These are phyloP conservation scores for cucumber (Cucumis sativus) DNA, from an alignment of 306 rosid genomes.

Conservation along the genomic window Cucumber_9930_V3 NC_026658.2:14612501-14613000, in stretches of 20 bases:
- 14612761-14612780: background rate
- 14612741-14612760: background rate
- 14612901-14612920: conserved; percentile 42
- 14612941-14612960: conserved; percentile 52
- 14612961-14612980: conserved; percentile 54
- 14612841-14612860: background rate
- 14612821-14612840: conserved; percentile 12
- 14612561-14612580: background rate
- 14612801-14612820: background rate
- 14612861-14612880: conserved; percentile 4
- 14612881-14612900: conserved; percentile 70
- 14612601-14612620: too few relatives aligned
- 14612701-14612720: background rate
- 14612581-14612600: too few relatives aligned
- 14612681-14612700: background rate
- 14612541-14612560: background rate
- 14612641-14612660: too few relatives aligned
- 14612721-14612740: background rate
- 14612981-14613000: conserved; percentile 11
- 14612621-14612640: too few relatives aligned
- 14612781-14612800: background rate
- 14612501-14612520: background rate
- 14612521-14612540: background rate
- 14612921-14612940: conserved; percentile 44
- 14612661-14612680: too few relatives aligned